Conservation (phyloP, 352 stramenopile genomes). For the Pythium phragmitis region DNA sequence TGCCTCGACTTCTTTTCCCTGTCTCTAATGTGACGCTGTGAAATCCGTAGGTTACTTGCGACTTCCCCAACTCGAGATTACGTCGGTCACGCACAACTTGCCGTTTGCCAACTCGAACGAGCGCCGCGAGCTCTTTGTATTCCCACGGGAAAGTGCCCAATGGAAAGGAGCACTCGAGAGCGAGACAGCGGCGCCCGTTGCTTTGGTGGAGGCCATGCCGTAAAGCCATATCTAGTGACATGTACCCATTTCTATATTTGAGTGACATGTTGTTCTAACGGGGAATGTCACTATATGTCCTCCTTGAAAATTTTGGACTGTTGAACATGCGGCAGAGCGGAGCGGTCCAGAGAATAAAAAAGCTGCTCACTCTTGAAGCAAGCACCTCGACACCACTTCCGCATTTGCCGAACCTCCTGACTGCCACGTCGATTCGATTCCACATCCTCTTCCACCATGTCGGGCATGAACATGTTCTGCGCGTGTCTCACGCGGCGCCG, state of each 20-base stretch:
- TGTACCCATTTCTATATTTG: not conserved
- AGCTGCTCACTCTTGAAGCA: too few species aligned
- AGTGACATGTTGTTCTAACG: slow-evolving; percentile 15
- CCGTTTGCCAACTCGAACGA: slow-evolving; percentile 69
- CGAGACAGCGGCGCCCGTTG: not conserved
- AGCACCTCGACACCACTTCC: not conserved
- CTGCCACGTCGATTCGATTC: too few species aligned
- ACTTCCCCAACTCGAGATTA: slow-evolving; percentile 74
- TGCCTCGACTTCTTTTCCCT: not conserved
- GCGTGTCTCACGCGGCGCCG: slow-evolving; percentile 69
- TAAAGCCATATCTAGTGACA: slow-evolving; percentile 10
- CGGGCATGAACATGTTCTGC: slow-evolving; percentile 64
- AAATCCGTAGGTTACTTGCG: slow-evolving; percentile 52
- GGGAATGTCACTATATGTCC: slow-evolving; percentile 9
- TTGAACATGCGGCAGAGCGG: slow-evolving; percentile 11
- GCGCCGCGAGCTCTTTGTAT: slow-evolving; percentile 71
- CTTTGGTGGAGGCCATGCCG: not conserved
- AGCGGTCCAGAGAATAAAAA: too few species aligned
- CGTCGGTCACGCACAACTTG: slow-evolving; percentile 65
- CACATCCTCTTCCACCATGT: slow-evolving; percentile 9
- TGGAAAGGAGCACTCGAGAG: slow-evolving; percentile 32
- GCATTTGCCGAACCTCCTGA: not conserved
- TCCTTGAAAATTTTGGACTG: slow-evolving; percentile 24
- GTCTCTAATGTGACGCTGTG: not conserved
- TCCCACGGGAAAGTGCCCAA: slow-evolving; percentile 56